phyloP scores from a whole-genome alignment of 2,329 filamentous ascomycete genomes.

The Herpotrichia juniperi region DNA sequence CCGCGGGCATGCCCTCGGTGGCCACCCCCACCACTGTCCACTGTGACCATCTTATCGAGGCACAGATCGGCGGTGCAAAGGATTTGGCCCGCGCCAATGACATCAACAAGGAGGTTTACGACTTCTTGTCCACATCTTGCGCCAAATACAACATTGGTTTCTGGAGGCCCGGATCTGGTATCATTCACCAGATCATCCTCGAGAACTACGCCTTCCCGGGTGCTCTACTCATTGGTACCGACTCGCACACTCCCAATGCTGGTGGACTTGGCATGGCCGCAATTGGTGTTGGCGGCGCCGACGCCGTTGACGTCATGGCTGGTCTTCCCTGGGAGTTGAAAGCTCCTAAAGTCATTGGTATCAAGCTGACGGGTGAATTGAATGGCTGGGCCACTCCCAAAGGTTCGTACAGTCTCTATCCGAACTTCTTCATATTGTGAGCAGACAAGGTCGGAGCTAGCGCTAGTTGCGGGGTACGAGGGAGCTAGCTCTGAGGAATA shows the following conservation, averaged over 20 bases:
- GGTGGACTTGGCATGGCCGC: constrained; percentile 94
- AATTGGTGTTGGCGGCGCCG: constrained; percentile 97
- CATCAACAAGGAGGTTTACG: constrained; percentile 99
- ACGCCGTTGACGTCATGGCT: constrained; percentile 98
- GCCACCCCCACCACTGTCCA: constrained; percentile 95
- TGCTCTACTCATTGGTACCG: constrained; percentile 95
- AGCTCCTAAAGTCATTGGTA: constrained; percentile 95
- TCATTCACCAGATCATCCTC: constrained; percentile 97
- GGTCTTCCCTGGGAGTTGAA: constrained; percentile 97
- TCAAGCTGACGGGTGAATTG: constrained; percentile 88
- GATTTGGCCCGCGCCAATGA: constrained; percentile 88
- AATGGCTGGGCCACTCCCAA: constrained; percentile 94
- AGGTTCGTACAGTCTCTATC: constrained; percentile 60
- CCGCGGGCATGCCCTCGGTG: constrained; percentile 92
- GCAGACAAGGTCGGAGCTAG: no score
- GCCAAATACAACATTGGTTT: constrained; percentile 99
- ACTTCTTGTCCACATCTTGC: constrained; percentile 91
- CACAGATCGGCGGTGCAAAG: constrained; percentile 89
- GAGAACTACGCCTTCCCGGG: constrained; percentile 99
- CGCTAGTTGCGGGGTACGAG: no score
- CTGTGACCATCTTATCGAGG: constrained; percentile 99
- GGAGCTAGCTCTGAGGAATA: no score
- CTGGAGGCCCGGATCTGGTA: constrained; percentile 98
- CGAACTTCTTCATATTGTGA: constrained; percentile 10
- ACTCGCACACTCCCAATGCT: constrained; percentile 96